Evolutionary conservation across 2,329 filamentous ascomycete species (phyloP).

Genomic region (Aspergillus nomiae): DNA sequence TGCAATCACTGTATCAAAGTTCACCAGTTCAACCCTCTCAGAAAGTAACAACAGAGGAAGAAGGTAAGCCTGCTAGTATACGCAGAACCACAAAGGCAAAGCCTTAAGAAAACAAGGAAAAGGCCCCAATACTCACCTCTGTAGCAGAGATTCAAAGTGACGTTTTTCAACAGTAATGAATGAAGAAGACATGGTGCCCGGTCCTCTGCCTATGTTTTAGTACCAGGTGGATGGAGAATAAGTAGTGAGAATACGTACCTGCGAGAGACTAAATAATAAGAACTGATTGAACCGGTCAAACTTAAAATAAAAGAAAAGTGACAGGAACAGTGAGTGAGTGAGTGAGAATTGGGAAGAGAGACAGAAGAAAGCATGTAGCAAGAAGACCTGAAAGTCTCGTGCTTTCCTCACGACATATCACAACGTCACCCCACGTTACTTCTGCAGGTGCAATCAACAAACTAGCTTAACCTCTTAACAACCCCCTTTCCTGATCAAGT

Average conservation of each 20-base stretch:
- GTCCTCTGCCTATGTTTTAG: conserved; percentile 1
- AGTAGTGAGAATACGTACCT: background rate
- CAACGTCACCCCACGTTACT: conserved; percentile 7
- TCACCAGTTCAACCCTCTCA: background rate
- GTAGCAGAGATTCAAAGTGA: conserved; percentile 64
- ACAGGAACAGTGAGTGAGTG: background rate
- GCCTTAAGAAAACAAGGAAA: background rate
- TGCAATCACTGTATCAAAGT: background rate
- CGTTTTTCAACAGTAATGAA: conserved; percentile 61
- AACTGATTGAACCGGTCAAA: background rate
- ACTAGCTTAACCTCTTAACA: background rate
- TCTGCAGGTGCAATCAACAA: background rate
- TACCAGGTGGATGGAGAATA: background rate
- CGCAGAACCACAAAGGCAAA: background rate
- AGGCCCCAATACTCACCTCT: conserved; percentile 53
- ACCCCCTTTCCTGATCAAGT: background rate
- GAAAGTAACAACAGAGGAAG: background rate
- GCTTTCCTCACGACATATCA: conserved; percentile 2
- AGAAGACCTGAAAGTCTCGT: background rate
- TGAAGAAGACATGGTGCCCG: conserved; percentile 28
- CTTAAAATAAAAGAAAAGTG: conserved; percentile 1
- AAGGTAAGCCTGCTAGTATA: background rate
- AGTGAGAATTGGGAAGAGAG: background rate
- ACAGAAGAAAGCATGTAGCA: background rate
- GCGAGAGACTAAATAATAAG: background rate